phyloP scores from a whole-genome alignment of 305 asterid species.

The Coffea humblotiana region DNA sequence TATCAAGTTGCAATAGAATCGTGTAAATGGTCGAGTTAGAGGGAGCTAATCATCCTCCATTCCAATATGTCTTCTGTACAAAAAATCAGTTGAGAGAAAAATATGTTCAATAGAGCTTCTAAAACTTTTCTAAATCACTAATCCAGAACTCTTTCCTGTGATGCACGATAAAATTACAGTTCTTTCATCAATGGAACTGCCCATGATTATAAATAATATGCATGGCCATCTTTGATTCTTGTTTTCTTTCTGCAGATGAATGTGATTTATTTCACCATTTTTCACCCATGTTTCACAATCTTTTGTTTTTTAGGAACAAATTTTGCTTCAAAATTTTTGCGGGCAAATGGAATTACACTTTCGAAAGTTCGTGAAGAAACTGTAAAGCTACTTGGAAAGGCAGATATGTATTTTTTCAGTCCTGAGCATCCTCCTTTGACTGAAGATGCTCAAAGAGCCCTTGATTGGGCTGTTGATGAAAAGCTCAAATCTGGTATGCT shows the following conservation, averaged over 20 bases:
- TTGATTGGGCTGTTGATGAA: conserved; percentile 72
- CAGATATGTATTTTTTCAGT: conserved; percentile 43
- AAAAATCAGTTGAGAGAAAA: not conserved
- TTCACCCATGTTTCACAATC: not conserved
- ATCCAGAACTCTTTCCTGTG: not conserved
- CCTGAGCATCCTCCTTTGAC: conserved; percentile 73
- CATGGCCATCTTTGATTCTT: not conserved
- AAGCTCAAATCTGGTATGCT: conserved; percentile 58
- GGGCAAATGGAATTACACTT: conserved; percentile 57
- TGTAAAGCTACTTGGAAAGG: conserved; percentile 45
- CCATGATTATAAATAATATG: not conserved
- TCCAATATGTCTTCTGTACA: not conserved
- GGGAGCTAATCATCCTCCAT: not conserved
- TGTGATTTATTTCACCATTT: not conserved
- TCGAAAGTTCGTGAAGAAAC: conserved; percentile 67
- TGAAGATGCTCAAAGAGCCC: conserved; percentile 63
- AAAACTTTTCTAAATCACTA: too few species aligned
- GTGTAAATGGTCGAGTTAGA: not conserved
- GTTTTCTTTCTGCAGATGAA: not conserved
- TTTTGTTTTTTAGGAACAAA: conserved; percentile 56
- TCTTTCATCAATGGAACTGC: not conserved
- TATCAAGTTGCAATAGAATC: not conserved
- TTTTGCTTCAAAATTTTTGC: conserved; percentile 60
- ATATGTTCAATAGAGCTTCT: not conserved
- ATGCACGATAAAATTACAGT: not conserved